phyloP scores from a whole-genome alignment of 2,329 filamentous ascomycete species.

The Alternaria longipes region DNA sequence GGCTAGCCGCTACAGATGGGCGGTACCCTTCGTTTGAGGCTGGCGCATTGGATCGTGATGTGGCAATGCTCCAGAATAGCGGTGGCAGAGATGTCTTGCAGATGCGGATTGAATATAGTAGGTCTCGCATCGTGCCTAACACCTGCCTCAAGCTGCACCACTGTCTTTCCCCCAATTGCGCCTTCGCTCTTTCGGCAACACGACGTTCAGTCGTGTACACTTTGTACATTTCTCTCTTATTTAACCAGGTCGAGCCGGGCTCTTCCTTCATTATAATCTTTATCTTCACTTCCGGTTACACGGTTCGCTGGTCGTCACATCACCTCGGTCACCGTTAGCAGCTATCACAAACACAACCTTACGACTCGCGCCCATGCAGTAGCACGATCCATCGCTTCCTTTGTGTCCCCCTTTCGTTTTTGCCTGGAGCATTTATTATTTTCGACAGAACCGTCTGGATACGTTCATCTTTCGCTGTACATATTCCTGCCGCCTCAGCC shows the following conservation, averaged over 20 bases:
- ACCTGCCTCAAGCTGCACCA: conserved; percentile 33
- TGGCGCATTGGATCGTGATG: conserved; percentile 44
- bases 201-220: conserved; percentile 36
- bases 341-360: conserved; percentile 23
- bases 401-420: conserved; percentile 26
- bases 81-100: conserved; percentile 35
- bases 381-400: conserved; percentile 34
- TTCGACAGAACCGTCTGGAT: conserved; percentile 42
- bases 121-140: conserved; percentile 36
- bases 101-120: conserved; percentile 49
- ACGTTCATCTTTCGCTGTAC: conserved; percentile 37
- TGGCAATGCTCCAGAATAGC: conserved; percentile 37
- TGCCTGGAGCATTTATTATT: conserved; percentile 37
- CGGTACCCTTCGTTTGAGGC: conserved; percentile 46
- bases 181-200: conserved; percentile 27
- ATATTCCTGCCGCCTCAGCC: conserved; percentile 22
- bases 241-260: conserved; percentile 42
- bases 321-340: conserved; percentile 22
- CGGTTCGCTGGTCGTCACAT: conserved; percentile 15
- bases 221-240: conserved; percentile 18
- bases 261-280: conserved; percentile 37
- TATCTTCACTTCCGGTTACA: conserved; percentile 24
- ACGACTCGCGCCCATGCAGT: conserved; percentile 43
- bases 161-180: conserved; percentile 21
- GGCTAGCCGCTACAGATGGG: conserved; percentile 46